These are phyloP conservation scores for Mycena olivaceomarginata DNA, from an alignment of 768 basidiomycete species.

Conservation along the genomic window DNA sequence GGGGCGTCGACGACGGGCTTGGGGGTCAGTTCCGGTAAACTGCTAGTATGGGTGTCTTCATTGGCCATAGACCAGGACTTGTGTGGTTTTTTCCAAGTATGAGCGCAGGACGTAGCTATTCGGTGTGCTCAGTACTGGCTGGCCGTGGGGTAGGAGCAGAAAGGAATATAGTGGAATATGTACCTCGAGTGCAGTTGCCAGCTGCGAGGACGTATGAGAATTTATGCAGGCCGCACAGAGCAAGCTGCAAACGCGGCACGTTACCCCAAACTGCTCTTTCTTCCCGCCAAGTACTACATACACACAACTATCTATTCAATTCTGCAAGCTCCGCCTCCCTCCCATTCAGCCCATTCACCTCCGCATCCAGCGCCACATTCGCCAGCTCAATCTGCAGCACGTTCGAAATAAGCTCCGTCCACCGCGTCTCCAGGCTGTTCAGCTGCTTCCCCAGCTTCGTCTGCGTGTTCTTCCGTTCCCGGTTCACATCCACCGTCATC, in stretches of 20 bases:
- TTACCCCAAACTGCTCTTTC: neutral
- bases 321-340: slow-evolving; percentile 78
- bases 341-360: slow-evolving; percentile 77
- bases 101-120: slow-evolving; percentile 9
- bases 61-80: slow-evolving; percentile 81
- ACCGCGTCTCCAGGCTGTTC: slow-evolving; percentile 87
- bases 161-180: neutral
- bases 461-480: slow-evolving; percentile 93
- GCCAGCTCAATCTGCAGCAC: slow-evolving; percentile 98
- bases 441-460: slow-evolving; percentile 88
- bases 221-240: slow-evolving; percentile 6
- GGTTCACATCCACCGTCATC: slow-evolving; percentile 89
- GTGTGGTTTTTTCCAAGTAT: slow-evolving; percentile 17
- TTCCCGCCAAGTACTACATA: neutral
- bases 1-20: slow-evolving; percentile 18
- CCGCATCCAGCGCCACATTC: slow-evolving; percentile 90
- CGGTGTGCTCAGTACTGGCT: neutral
- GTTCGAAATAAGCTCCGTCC: slow-evolving; percentile 94
- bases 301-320: slow-evolving; percentile 43
- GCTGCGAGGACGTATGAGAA: neutral
- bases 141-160: slow-evolving; percentile 2
- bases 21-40: slow-evolving; percentile 66
- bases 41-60: slow-evolving; percentile 69
- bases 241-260: slow-evolving; percentile 24
- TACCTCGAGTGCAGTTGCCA: slow-evolving; percentile 12